Conservation (phyloP, 108 stramenopile genomes). For the Thalassiosira profunda region DNA sequence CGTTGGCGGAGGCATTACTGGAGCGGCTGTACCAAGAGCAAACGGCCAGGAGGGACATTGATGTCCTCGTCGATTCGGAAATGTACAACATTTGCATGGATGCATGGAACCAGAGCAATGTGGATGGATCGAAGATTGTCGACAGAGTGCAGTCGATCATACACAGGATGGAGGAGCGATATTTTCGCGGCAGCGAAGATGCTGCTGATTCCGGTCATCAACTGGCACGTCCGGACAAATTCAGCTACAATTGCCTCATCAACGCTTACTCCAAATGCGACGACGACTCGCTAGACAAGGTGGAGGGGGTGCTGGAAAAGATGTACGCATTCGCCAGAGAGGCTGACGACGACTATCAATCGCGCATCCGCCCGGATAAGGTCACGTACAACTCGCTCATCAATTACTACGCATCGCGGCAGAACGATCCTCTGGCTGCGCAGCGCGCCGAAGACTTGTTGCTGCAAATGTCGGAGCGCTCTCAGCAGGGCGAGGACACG, state of each 20-base stretch:
- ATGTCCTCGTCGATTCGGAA: conserved; percentile 19
- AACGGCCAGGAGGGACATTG: not conserved
- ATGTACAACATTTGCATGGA: conserved; percentile 50
- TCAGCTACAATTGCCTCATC: conserved; percentile 36
- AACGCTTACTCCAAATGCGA: conserved; percentile 38
- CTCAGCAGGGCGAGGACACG: conserved; percentile 10
- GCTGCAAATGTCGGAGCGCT: conserved; percentile 33
- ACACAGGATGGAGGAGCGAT: conserved; percentile 37
- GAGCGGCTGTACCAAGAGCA: conserved; percentile 27
- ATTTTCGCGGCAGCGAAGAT: not conserved
- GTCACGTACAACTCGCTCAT: conserved; percentile 41
- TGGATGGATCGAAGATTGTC: conserved; percentile 19
- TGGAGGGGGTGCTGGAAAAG: conserved; percentile 26
- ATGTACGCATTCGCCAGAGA: conserved; percentile 24
- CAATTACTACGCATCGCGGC: conserved; percentile 34
- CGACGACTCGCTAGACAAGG: conserved; percentile 23
- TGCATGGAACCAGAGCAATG: conserved; percentile 36
- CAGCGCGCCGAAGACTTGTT: conserved; percentile 38
- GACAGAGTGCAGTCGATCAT: conserved; percentile 21
- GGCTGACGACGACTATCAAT: not conserved
- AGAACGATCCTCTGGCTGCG: conserved; percentile 14
- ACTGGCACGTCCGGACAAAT: conserved; percentile 29
- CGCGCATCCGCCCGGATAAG: conserved; percentile 24
- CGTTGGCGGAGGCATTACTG: conserved; percentile 22
- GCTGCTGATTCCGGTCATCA: not conserved